Evolutionary conservation across 1,284 basidiomycete species (phyloP), one percentile per base, ranked within the genome.

Genomic region (Rhodotorula glutinis): DNA sequence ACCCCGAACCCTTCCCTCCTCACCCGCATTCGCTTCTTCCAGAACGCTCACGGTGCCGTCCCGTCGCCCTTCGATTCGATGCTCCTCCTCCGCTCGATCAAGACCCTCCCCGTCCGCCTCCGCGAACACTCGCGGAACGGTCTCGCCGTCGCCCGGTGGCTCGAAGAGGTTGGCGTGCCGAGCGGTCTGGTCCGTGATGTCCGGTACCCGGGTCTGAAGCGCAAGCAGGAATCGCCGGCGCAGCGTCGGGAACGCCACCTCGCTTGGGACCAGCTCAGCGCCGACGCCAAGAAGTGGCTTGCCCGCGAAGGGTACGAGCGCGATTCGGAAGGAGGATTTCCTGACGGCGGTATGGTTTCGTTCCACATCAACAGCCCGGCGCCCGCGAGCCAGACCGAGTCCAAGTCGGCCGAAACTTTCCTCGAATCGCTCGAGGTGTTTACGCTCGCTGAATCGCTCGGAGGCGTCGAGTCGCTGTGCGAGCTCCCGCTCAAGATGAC

Each of bases 51-150:
- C 63, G 77, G 74, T 25, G 40, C 40, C 16, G 74, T 75, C 23
- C 92, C 93, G 0, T 91, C 89, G 47, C 82, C 94, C 2, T 89
- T 90, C 78, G 95, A 98, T 80, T 88, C 83, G 75, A 96, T 91
- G 89, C 86, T 98, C 60, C 89, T 90, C 7, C 67, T 73, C 59
- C 63, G 94, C 29, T 92, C 92, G 19, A 84, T 88, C 70, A 98
- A 98, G 83, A 98, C 94, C 10, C 85, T 96, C 8, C 66, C 70
- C 65, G 81, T 96, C 3, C 85, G 93, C 49, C 92, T 94, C 87
- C 86, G 89, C 70, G 85, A 87, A 46, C 93, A 97, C 75, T 93
- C 93, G 1, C 71, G 84, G 55, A 94, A 92, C 74, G 94, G 91
- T 5, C 82, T 98, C 9, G 81, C 82, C 7, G 83, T 97, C 41